Evolutionary conservation across 139 green algal species (phyloP), one percentile per base, ranked within the genome.

Genomic region (Spirogloea muscicola): DNA sequence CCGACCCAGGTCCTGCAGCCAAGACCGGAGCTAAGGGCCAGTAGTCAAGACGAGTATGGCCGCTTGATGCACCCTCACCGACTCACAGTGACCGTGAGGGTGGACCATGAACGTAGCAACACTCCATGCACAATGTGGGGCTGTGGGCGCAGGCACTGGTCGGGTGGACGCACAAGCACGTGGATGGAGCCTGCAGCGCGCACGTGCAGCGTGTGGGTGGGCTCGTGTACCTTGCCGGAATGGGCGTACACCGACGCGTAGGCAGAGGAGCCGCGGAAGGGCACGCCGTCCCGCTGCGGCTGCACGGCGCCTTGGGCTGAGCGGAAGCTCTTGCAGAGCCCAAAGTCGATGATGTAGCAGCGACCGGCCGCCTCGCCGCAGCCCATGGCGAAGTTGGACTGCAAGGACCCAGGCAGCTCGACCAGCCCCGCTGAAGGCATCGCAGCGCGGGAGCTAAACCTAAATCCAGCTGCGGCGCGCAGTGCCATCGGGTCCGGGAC

Each of bases 181-280:
- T n/a, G n/a, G n/a, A n/a, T n/a, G n/a, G n/a, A n/a, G n/a, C n/a
- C n/a, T n/a, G n/a, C n/a, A n/a, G n/a, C n/a, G n/a, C n/a, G n/a
- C n/a, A n/a, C n/a, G n/a, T n/a, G n/a, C n/a, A n/a, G n/a, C n/a
- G n/a, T n/a, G n/a, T n/a, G n/a, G n/a, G n/a, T n/a, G n/a, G n/a
- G n/a, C 44, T 52, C 52, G n/a, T n/a, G n/a, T 69, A 79, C 72
- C 67, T 66, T 81, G 31, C 39, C 29, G 68, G 60, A 43, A 58
- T 91, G 89, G 5, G 87, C 85, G 61, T 90, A 62, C 1, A 92
- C 49, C 0, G 83, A 91, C 5, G 91, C 91, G 49, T 95, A 96
- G 2, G 88, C 87, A 31, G 85, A 91, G 68, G 71, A 87, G 51
- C 91, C 91, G 1, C 89, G 64, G 81, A 96, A 97, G 27, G 82